Conservation (phyloP, 768 basidiomycete genomes). For the Pulveroboletus sp. region DNA sequence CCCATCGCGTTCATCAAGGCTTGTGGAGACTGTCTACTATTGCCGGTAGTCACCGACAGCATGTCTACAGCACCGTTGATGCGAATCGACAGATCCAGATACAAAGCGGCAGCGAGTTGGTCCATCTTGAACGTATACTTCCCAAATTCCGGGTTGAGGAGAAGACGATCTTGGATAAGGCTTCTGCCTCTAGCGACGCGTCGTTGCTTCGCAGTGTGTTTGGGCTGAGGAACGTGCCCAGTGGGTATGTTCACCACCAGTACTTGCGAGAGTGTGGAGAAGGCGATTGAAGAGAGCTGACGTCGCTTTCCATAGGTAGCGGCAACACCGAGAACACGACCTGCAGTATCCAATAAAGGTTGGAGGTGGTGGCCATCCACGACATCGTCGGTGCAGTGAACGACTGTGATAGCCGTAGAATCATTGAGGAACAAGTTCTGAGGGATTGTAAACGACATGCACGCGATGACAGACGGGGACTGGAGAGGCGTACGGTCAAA, state of each 20-base stretch:
- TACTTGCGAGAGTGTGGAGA: constrained; percentile 34
- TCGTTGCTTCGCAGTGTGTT: background rate
- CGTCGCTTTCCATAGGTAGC: constrained; percentile 37
- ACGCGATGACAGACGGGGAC: background rate
- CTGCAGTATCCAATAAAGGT: constrained; percentile 27
- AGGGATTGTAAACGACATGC: constrained; percentile 21
- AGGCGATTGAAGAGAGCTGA: constrained; percentile 34
- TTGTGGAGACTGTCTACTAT: constrained; percentile 29
- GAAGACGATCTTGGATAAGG: constrained; percentile 30
- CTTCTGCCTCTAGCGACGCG: constrained; percentile 8
- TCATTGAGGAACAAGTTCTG: constrained; percentile 33
- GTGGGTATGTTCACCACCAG: constrained; percentile 33
- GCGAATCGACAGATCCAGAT: constrained; percentile 34
- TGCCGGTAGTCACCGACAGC: constrained; percentile 26
- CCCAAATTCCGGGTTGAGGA: constrained; percentile 23
- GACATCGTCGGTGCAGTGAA: constrained; percentile 22
- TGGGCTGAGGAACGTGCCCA: constrained; percentile 5
- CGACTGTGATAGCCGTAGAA: constrained; percentile 26
- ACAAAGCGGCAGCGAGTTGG: constrained; percentile 36
- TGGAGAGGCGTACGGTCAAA: constrained; percentile 1
- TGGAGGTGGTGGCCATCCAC: constrained; percentile 23
- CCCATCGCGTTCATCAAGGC: constrained; percentile 38
- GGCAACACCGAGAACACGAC: constrained; percentile 37
- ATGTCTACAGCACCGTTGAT: constrained; percentile 39
- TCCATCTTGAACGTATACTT: constrained; percentile 48